phyloP scores from a whole-genome alignment of 2,329 filamentous ascomycete genomes.

The Apiospora rasikravindrae region DNA sequence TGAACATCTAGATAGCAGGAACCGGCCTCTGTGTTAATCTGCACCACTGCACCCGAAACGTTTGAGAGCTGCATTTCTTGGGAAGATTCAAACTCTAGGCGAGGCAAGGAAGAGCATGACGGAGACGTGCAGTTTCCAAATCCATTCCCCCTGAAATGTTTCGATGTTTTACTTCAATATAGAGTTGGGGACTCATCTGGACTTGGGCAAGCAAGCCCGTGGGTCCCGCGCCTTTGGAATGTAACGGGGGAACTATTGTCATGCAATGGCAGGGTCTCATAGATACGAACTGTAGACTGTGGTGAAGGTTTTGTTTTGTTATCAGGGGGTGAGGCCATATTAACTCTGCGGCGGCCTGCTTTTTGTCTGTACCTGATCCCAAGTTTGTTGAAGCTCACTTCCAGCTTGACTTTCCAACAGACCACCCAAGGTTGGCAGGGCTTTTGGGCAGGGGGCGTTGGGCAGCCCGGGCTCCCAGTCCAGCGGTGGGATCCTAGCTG shows the following conservation, averaged over 20 bases:
- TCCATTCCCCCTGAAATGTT: constrained; percentile 13
- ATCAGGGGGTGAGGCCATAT: neutral
- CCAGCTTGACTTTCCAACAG: neutral
- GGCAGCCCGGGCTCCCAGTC: neutral
- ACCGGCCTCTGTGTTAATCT: neutral
- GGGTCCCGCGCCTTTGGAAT: constrained; percentile 1
- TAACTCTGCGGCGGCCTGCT: neutral
- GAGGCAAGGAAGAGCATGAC: neutral
- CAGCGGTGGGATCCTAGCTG: constrained; percentile 5
- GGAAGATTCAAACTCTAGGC: neutral
- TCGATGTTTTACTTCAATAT: constrained; percentile 17
- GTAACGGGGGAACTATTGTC: neutral
- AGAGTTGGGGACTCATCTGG: constrained; percentile 8
- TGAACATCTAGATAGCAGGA: neutral
- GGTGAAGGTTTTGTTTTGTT: neutral
- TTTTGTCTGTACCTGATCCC: neutral
- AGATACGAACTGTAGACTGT: neutral
- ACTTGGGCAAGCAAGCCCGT: constrained; percentile 1
- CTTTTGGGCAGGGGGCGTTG: neutral
- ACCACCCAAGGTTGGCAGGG: neutral
- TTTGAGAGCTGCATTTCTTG: constrained; percentile 1
- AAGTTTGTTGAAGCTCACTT: neutral
- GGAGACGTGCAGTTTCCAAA: neutral
- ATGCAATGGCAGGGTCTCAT: neutral
- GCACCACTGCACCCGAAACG: neutral